Evolutionary conservation across 176 grass and related monocot genomes (phyloP), one percentile per base, ranked within the genome.

Genomic region (Musa troglodytarum): DNA sequence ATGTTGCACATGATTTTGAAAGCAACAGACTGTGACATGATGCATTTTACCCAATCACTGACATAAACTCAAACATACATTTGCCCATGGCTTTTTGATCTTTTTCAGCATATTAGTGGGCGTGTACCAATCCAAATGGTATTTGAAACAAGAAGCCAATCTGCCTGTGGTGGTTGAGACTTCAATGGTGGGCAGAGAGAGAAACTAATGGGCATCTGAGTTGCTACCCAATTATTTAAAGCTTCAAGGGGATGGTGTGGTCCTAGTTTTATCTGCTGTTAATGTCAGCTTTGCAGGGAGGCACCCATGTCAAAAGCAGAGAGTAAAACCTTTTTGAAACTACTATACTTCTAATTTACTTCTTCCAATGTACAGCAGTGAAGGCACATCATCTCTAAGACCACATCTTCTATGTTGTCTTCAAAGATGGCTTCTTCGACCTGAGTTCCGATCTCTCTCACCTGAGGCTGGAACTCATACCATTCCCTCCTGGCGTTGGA

Each of bases 391-490:
- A 80, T 53, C 20, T 80, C 55, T 24, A 64, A 65, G 8, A 73
- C 59, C 54, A 52, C 50, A 54, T 73, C 78, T 51, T 73, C 78
- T 58, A 21, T 73, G 15, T 73, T 62, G 17, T 80, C 69, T 8
- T 80, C 69, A 21, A 80, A 80, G 34, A 80, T 80, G 56, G 69
- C 55, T 73, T 22, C 49, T 73, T 53, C 69, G 53, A 80, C 53
- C 34, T 65, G 13, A 65, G 24, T 52, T 19, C 43, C 78, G 73
- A 73, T 53, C 49, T 80, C 78, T 51, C 69, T 73, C 20, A 53
- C 50, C 34, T 73, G 69, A 53, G 68, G 43, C 67, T 64, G 43
- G 16, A 73, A 53, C 15, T 73, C 29, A 19, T 53, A 52, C 78
- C 78, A 80, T 25, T 73, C 15, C 69, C 49, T 73, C 54, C 21